phyloP scores from a whole-genome alignment of 139 green algal genomes.

The Astrephomene gubernaculifera region DNA sequence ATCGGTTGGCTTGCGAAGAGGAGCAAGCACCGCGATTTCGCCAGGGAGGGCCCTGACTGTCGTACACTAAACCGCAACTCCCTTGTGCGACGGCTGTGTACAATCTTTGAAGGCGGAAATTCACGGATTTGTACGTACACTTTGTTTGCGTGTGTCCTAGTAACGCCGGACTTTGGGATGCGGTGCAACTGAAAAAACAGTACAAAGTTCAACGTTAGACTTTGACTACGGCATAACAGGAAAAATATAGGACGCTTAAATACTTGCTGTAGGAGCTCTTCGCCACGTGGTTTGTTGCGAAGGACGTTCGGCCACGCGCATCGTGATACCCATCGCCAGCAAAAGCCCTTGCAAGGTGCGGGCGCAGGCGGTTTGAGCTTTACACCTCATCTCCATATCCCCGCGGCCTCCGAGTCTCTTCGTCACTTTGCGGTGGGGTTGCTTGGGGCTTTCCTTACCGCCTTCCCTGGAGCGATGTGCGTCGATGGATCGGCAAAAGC shows the following conservation, averaged over 20 bases:
- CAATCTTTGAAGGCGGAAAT: no score
- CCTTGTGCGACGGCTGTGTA: no score
- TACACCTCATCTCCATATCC: background rate
- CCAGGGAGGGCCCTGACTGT: constrained; percentile 1
- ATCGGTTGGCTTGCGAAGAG: no score
- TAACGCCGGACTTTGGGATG: no score
- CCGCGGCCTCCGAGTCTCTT: no score
- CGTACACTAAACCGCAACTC: constrained; percentile 9
- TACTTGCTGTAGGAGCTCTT: no score
- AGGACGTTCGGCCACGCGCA: background rate
- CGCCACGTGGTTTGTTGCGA: background rate
- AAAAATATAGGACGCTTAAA: no score
- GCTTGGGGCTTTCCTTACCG: background rate
- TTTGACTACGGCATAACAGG: background rate
- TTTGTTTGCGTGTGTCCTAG: no score
- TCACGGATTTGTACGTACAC: no score
- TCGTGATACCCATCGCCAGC: background rate
- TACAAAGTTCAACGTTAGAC: background rate
- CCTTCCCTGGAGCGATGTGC: background rate
- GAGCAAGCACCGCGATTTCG: background rate
- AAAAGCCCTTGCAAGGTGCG: background rate
- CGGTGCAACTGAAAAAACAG: background rate
- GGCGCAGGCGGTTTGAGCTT: background rate
- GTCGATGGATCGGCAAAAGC: constrained; percentile 16
- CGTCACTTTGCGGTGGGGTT: background rate